Conservation (phyloP, 148 eudicot genomes). For the Rhododendron molle region DNA sequence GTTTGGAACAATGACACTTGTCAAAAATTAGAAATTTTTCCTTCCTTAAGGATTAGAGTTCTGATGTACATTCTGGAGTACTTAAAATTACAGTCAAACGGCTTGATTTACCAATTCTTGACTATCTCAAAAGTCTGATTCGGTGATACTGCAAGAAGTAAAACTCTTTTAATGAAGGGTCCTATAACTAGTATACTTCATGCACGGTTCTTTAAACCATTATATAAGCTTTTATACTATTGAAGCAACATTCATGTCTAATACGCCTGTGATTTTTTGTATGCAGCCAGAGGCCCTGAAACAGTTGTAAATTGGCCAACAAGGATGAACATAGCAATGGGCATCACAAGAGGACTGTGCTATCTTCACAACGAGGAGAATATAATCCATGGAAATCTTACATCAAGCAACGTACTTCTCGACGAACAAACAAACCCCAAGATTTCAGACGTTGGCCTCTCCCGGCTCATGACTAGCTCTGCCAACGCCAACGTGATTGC, state of each 20-base stretch:
- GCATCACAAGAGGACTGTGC: constrained; percentile 63
- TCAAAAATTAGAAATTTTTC: too few species aligned
- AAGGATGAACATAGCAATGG: constrained; percentile 79
- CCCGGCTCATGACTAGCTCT: constrained; percentile 66
- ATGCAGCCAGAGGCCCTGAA: constrained; percentile 87
- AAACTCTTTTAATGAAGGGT: too few species aligned
- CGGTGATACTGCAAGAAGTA: too few species aligned
- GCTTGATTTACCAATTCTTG: neutral
- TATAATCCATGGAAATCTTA: constrained; percentile 67
- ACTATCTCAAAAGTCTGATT: too few species aligned
- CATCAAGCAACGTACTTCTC: constrained; percentile 65
- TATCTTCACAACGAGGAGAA: constrained; percentile 65
- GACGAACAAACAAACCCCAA: constrained; percentile 58
- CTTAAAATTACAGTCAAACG: neutral
- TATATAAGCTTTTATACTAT: neutral
- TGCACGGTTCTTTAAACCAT: neutral
- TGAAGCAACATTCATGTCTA: too few species aligned
- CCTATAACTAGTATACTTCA: neutral
- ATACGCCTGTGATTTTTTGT: neutral
- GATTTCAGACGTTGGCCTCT: constrained; percentile 74
- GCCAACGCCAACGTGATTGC: constrained; percentile 69
- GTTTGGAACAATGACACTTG: too few species aligned
- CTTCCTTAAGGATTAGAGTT: neutral
- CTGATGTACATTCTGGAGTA: neutral
- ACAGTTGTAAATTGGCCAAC: constrained; percentile 64